These are phyloP conservation scores for Entomortierella lignicola DNA, from an alignment of 192 early-diverging fungal genomes.

Conservation along the genomic window DNA sequence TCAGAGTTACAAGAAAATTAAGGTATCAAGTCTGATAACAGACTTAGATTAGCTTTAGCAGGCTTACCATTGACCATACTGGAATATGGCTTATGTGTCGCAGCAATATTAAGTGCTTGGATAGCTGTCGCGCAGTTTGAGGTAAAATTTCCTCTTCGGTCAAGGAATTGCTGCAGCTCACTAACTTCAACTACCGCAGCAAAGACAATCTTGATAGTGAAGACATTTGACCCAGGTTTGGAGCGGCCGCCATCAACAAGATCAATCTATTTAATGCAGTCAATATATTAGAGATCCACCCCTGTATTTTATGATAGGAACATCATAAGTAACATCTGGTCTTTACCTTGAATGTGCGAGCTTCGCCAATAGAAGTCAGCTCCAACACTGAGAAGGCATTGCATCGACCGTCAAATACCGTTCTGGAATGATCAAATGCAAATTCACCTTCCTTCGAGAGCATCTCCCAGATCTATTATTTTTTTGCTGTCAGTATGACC, in stretches of 20 bases:
- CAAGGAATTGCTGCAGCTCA: slow-evolving; percentile 17
- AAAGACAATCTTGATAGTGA: slow-evolving; percentile 26
- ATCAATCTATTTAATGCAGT: not conserved
- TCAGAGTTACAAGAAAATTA: too few species aligned
- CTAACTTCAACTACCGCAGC: slow-evolving; percentile 12
- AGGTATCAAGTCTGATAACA: too few species aligned
- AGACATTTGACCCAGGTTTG: slow-evolving; percentile 1
- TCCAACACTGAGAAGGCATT: slow-evolving; percentile 73
- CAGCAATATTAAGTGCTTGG: slow-evolving; percentile 26
- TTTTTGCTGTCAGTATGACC: not conserved
- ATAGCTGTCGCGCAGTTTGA: slow-evolving; percentile 22
- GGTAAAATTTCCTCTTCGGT: slow-evolving; percentile 2
- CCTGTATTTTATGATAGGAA: not conserved
- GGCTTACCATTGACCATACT: slow-evolving; percentile 17
- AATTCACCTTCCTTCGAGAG: slow-evolving; percentile 61
- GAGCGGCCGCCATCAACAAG: not conserved
- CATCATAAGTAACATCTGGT: not conserved
- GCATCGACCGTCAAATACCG: slow-evolving; percentile 84
- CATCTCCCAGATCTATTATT: slow-evolving; percentile 60
- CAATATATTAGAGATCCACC: not conserved
- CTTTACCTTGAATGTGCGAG: slow-evolving; percentile 62
- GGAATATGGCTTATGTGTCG: slow-evolving; percentile 22
- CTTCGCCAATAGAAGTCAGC: slow-evolving; percentile 59
- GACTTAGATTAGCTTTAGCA: too few species aligned
- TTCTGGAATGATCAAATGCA: slow-evolving; percentile 55